phyloP scores from a whole-genome alignment of 495 filamentous ascomycete species.

The Aspergillus biplanus region DNA sequence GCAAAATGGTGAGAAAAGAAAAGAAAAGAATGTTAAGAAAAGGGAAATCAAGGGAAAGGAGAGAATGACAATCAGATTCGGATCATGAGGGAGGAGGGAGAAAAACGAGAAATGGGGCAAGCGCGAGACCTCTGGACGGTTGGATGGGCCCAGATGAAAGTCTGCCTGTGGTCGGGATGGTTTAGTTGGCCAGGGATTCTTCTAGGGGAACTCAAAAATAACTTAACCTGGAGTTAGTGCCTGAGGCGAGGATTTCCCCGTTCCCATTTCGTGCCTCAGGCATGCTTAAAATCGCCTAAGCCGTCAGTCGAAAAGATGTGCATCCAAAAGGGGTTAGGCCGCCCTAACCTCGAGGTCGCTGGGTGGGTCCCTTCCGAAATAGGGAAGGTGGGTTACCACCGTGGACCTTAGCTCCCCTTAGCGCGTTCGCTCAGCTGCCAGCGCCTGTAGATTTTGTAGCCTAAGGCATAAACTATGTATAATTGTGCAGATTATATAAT shows the following conservation, averaged over 20 bases:
- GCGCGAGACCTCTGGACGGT: constrained; percentile 2
- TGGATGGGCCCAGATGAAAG: constrained; percentile 20
- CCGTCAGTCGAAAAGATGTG: not conserved
- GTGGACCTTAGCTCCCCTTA: too few relatives aligned
- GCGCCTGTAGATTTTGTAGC: too few relatives aligned
- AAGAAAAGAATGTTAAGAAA: constrained; percentile 7
- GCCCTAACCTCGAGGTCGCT: not conserved
- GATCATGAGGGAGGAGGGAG: constrained; percentile 9
- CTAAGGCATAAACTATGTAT: too few relatives aligned
- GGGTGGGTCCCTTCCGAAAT: not conserved
- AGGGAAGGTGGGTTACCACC: not conserved
- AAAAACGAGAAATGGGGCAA: constrained; percentile 12
- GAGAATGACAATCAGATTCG: constrained; percentile 2
- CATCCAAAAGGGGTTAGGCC: not conserved
- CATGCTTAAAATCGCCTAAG: constrained; percentile 1
- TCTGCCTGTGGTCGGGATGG: constrained; percentile 12
- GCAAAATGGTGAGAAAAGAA: constrained; percentile 3
- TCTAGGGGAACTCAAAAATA: constrained; percentile 27
- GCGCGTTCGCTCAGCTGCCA: too few relatives aligned
- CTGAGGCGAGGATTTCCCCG: constrained; percentile 22
- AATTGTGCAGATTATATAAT: not conserved
- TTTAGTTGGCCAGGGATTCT: constrained; percentile 27
- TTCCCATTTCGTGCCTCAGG: constrained; percentile 15
- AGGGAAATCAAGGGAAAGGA: constrained; percentile 3
- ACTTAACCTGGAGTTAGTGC: constrained; percentile 20